Evolutionary conservation across 1,284 basidiomycete species (phyloP).

Genomic region (Acaromyces ingoldii): DNA sequence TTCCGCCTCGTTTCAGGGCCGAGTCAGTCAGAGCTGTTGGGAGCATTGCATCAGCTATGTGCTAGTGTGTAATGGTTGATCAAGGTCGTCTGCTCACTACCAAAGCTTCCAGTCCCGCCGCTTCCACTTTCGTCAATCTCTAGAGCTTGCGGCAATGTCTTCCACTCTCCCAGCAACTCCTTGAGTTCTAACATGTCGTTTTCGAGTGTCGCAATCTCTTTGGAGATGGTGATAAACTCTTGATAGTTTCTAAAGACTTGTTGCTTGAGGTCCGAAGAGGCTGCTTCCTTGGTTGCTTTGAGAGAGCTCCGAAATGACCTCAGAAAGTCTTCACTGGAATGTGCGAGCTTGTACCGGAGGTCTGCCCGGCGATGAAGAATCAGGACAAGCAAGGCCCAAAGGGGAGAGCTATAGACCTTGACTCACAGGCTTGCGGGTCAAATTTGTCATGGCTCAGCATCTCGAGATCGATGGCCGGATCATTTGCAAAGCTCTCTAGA

Average conservation of each 20-base stretch:
- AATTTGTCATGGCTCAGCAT: slow-evolving; percentile 37
- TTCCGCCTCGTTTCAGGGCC: neutral
- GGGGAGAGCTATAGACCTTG: slow-evolving; percentile 1
- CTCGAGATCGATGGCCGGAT: slow-evolving; percentile 35
- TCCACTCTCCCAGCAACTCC: slow-evolving; percentile 88
- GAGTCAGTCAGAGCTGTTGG: slow-evolving; percentile 4
- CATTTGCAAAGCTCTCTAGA: slow-evolving; percentile 19
- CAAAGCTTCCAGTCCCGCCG: slow-evolving; percentile 8
- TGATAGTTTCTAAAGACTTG: slow-evolving; percentile 62
- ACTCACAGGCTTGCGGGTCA: slow-evolving; percentile 38
- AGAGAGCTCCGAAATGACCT: slow-evolving; percentile 26
- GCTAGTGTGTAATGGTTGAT: too few relatives aligned
- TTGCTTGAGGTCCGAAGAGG: slow-evolving; percentile 37
- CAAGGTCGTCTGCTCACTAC: too few relatives aligned
- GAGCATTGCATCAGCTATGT: too few relatives aligned
- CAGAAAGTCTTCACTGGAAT: slow-evolving; percentile 34
- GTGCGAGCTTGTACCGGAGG: slow-evolving; percentile 32
- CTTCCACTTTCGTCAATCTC: slow-evolving; percentile 33
- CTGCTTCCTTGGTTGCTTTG: slow-evolving; percentile 23
- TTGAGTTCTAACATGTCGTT: slow-evolving; percentile 98
- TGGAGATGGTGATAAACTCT: slow-evolving; percentile 92
- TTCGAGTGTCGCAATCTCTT: slow-evolving; percentile 91
- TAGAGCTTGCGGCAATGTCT: slow-evolving; percentile 39
- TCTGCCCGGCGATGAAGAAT: slow-evolving; percentile 8
- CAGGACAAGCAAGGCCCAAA: slow-evolving; percentile 4